Conservation (phyloP, 176 grass and related monocot species). For the Musa acuminata region DNA sequence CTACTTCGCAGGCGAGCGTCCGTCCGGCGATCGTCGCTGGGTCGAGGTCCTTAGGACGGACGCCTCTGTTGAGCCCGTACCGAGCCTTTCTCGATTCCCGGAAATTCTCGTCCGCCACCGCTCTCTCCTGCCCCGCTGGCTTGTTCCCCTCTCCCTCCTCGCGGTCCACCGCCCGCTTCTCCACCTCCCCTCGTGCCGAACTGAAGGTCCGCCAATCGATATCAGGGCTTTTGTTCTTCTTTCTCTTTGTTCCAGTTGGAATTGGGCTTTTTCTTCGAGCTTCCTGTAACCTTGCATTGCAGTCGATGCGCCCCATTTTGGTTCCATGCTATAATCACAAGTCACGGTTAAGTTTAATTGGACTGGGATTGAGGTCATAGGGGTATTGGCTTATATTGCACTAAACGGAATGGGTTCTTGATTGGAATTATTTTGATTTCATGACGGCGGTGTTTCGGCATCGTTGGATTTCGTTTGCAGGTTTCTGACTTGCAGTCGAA, state of each 20-base stretch:
- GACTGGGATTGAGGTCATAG: not conserved
- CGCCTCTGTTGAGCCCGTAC: slow-evolving; percentile 4
- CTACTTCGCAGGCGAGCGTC: slow-evolving; percentile 37
- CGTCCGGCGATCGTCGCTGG: slow-evolving; percentile 21
- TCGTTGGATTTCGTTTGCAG: slow-evolving; percentile 18
- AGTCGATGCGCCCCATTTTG: no score
- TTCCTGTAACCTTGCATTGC: no score
- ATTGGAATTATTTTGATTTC: not conserved
- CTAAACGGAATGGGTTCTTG: not conserved
- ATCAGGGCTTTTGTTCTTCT: not conserved
- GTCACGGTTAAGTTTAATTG: no score
- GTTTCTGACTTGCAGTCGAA: slow-evolving; percentile 67
- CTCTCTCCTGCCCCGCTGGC: slow-evolving; percentile 13
- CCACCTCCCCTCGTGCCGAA: slow-evolving; percentile 43
- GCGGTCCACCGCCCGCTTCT: slow-evolving; percentile 30
- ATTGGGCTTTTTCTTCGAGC: not conserved
- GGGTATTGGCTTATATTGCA: not conserved
- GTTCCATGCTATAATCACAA: no score
- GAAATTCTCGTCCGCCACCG: slow-evolving; percentile 20
- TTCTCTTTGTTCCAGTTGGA: not conserved
- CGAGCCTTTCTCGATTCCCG: not conserved
- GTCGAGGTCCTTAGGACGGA: not conserved
- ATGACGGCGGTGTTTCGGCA: not conserved
- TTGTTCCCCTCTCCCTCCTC: no score
- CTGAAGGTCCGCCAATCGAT: slow-evolving; percentile 28